Base-by-base conservation (phyloP, 805 yeast species). In the Cephaloascus fragrans region DNA sequence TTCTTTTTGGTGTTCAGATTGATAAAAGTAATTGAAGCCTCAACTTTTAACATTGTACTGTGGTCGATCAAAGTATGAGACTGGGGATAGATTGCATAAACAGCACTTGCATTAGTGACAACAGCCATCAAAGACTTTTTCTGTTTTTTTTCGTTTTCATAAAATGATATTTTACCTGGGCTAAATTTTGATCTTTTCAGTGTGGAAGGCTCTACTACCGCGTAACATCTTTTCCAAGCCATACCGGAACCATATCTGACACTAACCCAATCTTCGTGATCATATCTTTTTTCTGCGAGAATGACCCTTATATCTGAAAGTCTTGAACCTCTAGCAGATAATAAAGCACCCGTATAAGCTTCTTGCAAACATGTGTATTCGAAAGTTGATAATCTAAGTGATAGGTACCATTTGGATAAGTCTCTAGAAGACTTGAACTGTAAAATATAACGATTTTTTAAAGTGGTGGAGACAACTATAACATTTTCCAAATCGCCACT, bases 161-260 rank as follows among this genome's bases (percentile, higher is more conserved):
- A 93, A 47, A 93, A 83, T n/a, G 75, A 65, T 18, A 87, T 76
- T 47, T 78, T 70, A 23, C 96, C 96, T 12, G 73, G 67, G 46
- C 44, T 67, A 47, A 57, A 70, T 46, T 50, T 60, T 57, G 61
- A 73, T 55, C 51, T 61, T 54, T 65, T 78, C 50, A 70, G 53
- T 31, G 64, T 46, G 49, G 88, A 64, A 47, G 89, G 89, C 47
- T 83, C 84, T 41, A 90, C 74, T 9, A 89, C 96, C 3, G 95
- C 90, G 64, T 75, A 93, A 53, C 96, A 90, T 42, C 95, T 73
- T 53, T 81, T 84, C 97, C 97, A 93, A 1, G 97, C 96, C 95
- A 87, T 86, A 18, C 98, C 98, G 8, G 93, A 75, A 16, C 98
- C 97, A 58, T 90, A 93, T 47, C 97, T 71, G 15, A 93, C 95